Evolutionary conservation across 1,139 yeast species (phyloP), one percentile per base, ranked within the genome.

Genomic region (Sugiyamaella neomexicana): DNA sequence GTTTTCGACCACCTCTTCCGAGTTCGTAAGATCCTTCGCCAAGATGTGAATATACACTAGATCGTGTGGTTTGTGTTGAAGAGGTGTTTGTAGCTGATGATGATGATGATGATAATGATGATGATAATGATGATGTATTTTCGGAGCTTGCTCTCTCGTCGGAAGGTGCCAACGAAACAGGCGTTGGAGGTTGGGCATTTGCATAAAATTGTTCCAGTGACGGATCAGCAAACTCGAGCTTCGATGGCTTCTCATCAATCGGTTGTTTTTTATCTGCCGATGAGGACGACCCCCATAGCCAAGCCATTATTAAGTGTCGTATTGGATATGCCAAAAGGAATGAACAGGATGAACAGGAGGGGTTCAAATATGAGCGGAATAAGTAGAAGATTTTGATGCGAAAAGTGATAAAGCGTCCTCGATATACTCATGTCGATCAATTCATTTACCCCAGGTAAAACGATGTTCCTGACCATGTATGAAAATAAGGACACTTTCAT

Each of bases 111-210:
- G 15, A 16, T n/a, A 15, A 20, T 7, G 49, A 4, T 9, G 25
- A 4, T 9, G 25, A 25, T 9, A 6, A 10, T 29, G 20, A 13
- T 23, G 15, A 16, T n/a, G 23, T 42, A 13, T 55, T 34, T 17
- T 44, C 34, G 13, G 43, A 41, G 17, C 9, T n/a, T 5, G 29
- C 7, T 12, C 13, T 13, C 12, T 55, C 52, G 27, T 52, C 46
- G 8, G 25, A 12, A 9, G 65, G 60, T 16, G 64, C 65, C 44
- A 63, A 50, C 2, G 60, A 45, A 4, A 60, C 39, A 7, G 65
- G 63, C 4, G 61, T 55, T n/a, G 58, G 55, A n/a, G 67, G 67
- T 34, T 58, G 58, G 36, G 56, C 53, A 10, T 50, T 32, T 10
- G 57, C 53, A 51, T 63, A 64, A 44, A 55, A 60, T 17, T 55